A percentile compares a stretch with the other conserved stretches of the same genome.
Evolutionary conservation across 106 monocot genomes (phyloP).

Genomic region (Chionographis japonica): DNA sequence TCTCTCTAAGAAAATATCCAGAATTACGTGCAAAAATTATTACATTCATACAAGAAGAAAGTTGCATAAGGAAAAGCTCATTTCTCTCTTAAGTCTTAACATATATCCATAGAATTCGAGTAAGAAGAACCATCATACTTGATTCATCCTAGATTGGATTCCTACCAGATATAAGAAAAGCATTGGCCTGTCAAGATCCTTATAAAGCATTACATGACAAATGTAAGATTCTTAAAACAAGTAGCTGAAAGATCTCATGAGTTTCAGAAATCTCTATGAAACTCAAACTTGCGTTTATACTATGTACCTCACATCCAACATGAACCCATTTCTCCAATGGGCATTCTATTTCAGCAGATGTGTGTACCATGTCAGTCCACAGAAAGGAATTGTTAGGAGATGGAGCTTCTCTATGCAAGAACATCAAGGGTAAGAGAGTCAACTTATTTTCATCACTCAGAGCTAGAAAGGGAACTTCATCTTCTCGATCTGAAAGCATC

Average conservation of each 20-base stretch:
- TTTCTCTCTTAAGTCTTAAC: too few relatives aligned
- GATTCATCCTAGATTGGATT: too few relatives aligned
- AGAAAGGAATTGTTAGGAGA: constrained; percentile 20
- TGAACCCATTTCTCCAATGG: constrained; percentile 78
- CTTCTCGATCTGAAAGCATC: constrained; percentile 24
- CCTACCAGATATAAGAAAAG: too few relatives aligned
- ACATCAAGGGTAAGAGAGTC: constrained; percentile 58
- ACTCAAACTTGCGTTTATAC: background rate
- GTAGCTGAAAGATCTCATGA: background rate
- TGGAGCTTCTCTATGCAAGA: constrained; percentile 51
- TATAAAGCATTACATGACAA: background rate
- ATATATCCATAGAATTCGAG: too few relatives aligned
- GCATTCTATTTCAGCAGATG: constrained; percentile 36
- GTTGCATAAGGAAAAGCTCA: too few relatives aligned
- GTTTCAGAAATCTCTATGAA: background rate
- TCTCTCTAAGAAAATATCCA: too few relatives aligned
- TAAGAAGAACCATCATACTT: too few relatives aligned
- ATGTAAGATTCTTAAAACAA: background rate
- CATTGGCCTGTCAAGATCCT: too few relatives aligned
- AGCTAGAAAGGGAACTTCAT: constrained; percentile 57
- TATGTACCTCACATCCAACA: constrained; percentile 78
- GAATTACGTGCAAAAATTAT: too few relatives aligned
- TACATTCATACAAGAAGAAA: too few relatives aligned
- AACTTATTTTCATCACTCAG: constrained; percentile 56
- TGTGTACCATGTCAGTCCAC: constrained; percentile 34